Evolutionary conservation across 1,284 basidiomycete species (phyloP), one percentile per base, ranked within the genome.

Genomic region (Boletus smithii): DNA sequence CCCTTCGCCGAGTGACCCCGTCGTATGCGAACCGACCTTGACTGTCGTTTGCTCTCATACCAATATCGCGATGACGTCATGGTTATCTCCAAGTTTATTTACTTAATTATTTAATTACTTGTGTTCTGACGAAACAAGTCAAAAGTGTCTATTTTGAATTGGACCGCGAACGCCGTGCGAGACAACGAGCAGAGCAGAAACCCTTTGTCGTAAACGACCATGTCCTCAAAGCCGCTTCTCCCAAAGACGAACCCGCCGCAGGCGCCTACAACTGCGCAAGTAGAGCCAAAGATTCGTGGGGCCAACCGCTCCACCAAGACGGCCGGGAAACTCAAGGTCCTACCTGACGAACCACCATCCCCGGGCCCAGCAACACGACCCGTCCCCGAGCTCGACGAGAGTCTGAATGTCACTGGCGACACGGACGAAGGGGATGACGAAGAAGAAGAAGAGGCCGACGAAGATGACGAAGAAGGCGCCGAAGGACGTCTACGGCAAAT

Each of bases 321-420:
- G 18, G 83, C 85, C 5, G 77, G 83, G 49, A 95, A 95, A 66
- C 82, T 97, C 61, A 95, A 97, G 68, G 92, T 97, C 33, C 77
- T 97, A 16, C 94, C 94, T 35, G 92, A 95, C 57, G 90, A 95
- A 61, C 90, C 90, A 9, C 87, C 93, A 53, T 67, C 74, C 89
- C 57, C 91, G 87, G 65, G 53, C 13, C 88, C 88, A 17, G 85
- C 92, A 54, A 66, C 75, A 71, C 41, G 60, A 68, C 65, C 45
- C 47, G 59, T 35, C 55, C 58, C 44, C 48, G 72, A 71, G 26
- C 55, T 63, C 23, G 73, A 76, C 24, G 78, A 77, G 51, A 76
- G 73, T 38, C 70, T 71, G 13, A 78, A 73, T 7, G 76, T 72
- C 1, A 74, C 74, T 14, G 81, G 78, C n/a, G 82, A 85, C 40